A percentile compares a stretch with the other conserved stretches of the same genome.
phyloP scores from a whole-genome alignment of 805 yeast genomes.

The Priceomyces carsonii region DNA sequence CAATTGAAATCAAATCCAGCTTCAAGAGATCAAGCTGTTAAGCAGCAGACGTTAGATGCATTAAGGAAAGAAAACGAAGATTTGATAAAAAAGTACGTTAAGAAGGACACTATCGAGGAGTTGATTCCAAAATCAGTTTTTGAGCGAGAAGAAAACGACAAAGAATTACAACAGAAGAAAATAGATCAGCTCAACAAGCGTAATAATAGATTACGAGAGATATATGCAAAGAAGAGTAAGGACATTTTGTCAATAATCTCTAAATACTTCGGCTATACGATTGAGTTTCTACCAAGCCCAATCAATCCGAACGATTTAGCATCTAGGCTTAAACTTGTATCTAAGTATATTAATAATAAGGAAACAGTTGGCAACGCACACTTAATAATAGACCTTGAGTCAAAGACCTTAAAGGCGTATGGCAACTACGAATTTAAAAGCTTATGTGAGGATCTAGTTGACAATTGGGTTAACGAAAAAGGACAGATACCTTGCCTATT shows the following conservation, averaged over 20 bases:
- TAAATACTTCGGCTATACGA: constrained; percentile 67
- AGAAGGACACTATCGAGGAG: constrained; percentile 17
- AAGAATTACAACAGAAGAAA: constrained; percentile 45
- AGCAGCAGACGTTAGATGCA: constrained; percentile 49
- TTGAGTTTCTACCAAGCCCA: constrained; percentile 60
- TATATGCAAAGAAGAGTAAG: constrained; percentile 63
- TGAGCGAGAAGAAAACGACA: constrained; percentile 60
- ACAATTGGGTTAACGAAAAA: constrained; percentile 67
- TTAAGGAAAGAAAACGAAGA: constrained; percentile 61
- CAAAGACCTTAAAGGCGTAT: constrained; percentile 55
- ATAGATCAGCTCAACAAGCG: constrained; percentile 53
- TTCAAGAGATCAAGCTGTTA: constrained; percentile 58
- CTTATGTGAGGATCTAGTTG: constrained; percentile 50
- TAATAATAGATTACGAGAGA: constrained; percentile 52
- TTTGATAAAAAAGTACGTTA: constrained; percentile 35
- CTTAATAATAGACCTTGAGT: constrained; percentile 56
- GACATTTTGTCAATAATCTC: constrained; percentile 71
- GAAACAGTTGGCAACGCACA: constrained; percentile 39
- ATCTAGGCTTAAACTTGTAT: constrained; percentile 56
- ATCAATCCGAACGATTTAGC: constrained; percentile 46
- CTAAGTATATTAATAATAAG: constrained; percentile 33
- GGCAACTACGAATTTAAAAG: constrained; percentile 39
- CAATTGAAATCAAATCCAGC: constrained; percentile 71
- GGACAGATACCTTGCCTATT: constrained; percentile 76
- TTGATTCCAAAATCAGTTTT: constrained; percentile 62